phyloP scores from a whole-genome alignment of 306 rosid species.

The Vigna trinervia region DNA sequence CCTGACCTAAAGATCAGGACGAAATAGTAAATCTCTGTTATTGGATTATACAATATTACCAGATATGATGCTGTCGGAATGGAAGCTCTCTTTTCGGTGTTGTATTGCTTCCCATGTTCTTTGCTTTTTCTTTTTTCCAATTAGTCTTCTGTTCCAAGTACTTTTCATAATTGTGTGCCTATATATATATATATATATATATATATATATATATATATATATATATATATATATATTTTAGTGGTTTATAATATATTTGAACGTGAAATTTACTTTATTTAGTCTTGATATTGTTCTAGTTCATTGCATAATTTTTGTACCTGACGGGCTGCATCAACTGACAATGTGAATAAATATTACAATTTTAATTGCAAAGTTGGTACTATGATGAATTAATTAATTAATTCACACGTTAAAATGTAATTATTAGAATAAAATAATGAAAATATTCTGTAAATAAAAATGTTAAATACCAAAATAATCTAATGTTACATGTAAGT shows the following conservation, averaged over 20 bases:
- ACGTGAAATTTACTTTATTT: background rate
- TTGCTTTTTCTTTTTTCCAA: background rate
- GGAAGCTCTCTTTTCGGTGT: slow-evolving; percentile 48
- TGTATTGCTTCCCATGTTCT: slow-evolving; percentile 36
- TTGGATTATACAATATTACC: slow-evolving; percentile 44
- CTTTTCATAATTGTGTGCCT: background rate
- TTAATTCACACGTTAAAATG: too few relatives aligned
- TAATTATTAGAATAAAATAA: too few relatives aligned
- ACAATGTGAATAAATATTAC: background rate
- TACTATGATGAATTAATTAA: background rate
- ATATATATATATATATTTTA: too few relatives aligned
- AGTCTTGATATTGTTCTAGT: background rate
- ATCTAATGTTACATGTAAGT: too few relatives aligned
- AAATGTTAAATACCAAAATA: too few relatives aligned
- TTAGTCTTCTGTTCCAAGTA: background rate
- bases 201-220: too few relatives aligned
- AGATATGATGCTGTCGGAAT: slow-evolving; percentile 67
- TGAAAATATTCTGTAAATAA: too few relatives aligned
- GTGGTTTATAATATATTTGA: background rate
- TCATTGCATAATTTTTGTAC: background rate
- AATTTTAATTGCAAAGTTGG: background rate
- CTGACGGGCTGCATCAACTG: background rate
- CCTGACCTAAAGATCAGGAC: slow-evolving; percentile 37
- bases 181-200: too few relatives aligned
- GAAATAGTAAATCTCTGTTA: slow-evolving; percentile 33